Conservation (phyloP, 2,329 filamentous ascomycete genomes). For the Penicillium digitatum region DNA sequence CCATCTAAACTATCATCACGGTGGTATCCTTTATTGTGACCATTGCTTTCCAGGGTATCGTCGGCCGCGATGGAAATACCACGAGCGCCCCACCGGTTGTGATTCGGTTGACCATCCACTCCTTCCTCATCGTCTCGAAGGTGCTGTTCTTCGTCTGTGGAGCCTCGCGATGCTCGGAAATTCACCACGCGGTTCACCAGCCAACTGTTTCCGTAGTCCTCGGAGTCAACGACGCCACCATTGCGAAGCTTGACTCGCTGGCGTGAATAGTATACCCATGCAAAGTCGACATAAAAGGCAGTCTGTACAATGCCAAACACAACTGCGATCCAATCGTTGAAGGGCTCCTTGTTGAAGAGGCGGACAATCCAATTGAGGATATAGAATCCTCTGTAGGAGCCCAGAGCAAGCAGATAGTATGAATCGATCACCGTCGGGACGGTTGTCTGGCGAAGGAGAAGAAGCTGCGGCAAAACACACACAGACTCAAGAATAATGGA, state of each 20-base stretch:
- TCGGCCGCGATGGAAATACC: constrained; percentile 60
- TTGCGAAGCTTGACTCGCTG: constrained; percentile 89
- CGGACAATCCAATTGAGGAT: constrained; percentile 86
- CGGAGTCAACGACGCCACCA: constrained; percentile 82
- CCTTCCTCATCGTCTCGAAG: constrained; percentile 32
- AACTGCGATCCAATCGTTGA: constrained; percentile 68
- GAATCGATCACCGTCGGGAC: constrained; percentile 95
- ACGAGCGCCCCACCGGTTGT: constrained; percentile 54
- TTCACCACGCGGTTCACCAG: constrained; percentile 75
- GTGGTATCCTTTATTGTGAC: constrained; percentile 8
- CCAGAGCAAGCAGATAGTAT: constrained; percentile 86
- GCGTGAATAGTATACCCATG: constrained; percentile 92
- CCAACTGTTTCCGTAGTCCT: constrained; percentile 83
- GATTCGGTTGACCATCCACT: constrained; percentile 24
- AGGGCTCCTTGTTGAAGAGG: constrained; percentile 55
- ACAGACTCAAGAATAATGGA: constrained; percentile 89
- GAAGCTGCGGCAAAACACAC: constrained; percentile 83
- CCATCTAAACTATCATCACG: constrained; percentile 10
- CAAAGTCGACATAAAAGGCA: constrained; percentile 85
- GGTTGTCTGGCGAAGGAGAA: constrained; percentile 88
- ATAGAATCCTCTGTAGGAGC: constrained; percentile 83
- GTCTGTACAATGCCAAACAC: constrained; percentile 89
- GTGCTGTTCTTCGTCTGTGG: constrained; percentile 39
- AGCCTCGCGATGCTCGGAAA: constrained; percentile 30
- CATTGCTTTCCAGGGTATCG: constrained; percentile 42